phyloP scores from a whole-genome alignment of 2,329 filamentous ascomycete species.

The Microdochium trichocladiopsis region DNA sequence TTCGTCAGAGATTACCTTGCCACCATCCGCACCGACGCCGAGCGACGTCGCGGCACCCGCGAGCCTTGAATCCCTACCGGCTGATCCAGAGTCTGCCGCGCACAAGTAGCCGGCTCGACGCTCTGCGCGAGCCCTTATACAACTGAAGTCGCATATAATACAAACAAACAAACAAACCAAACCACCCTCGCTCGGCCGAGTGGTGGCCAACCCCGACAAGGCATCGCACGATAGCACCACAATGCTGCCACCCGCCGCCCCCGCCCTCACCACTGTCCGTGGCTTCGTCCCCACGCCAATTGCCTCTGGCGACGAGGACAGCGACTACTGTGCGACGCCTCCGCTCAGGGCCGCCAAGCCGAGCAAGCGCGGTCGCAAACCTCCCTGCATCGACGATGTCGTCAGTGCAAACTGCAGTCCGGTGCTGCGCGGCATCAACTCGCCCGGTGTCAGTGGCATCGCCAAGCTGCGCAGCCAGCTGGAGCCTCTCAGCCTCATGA shows the following conservation, averaged over 20 bases:
- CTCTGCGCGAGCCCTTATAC: not conserved
- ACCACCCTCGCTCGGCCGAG: slow-evolving; percentile 2
- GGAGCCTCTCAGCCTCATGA: slow-evolving; percentile 65
- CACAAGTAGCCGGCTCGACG: slow-evolving; percentile 1
- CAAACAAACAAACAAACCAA: not conserved
- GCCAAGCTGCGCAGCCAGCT: slow-evolving; percentile 76
- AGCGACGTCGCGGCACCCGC: slow-evolving; percentile 49
- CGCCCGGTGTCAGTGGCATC: slow-evolving; percentile 62
- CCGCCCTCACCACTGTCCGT: slow-evolving; percentile 47
- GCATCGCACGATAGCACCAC: slow-evolving; percentile 4
- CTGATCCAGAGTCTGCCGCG: slow-evolving; percentile 8
- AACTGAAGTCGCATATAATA: not conserved
- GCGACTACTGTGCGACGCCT: slow-evolving; percentile 37
- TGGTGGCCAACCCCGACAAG: not conserved
- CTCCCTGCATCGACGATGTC: slow-evolving; percentile 42
- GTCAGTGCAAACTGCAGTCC: slow-evolving; percentile 60
- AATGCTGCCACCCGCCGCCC: slow-evolving; percentile 40
- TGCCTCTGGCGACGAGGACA: slow-evolving; percentile 51
- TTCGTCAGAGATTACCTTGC: slow-evolving; percentile 40
- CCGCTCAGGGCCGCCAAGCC: slow-evolving; percentile 19
- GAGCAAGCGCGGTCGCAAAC: slow-evolving; percentile 25
- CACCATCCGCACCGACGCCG: slow-evolving; percentile 48
- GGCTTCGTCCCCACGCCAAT: slow-evolving; percentile 48
- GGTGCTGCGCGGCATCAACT: slow-evolving; percentile 41
- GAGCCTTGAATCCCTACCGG: slow-evolving; percentile 30